phyloP scores from a whole-genome alignment of 164 flowering plant species.

The Sextonia rubra region DNA sequence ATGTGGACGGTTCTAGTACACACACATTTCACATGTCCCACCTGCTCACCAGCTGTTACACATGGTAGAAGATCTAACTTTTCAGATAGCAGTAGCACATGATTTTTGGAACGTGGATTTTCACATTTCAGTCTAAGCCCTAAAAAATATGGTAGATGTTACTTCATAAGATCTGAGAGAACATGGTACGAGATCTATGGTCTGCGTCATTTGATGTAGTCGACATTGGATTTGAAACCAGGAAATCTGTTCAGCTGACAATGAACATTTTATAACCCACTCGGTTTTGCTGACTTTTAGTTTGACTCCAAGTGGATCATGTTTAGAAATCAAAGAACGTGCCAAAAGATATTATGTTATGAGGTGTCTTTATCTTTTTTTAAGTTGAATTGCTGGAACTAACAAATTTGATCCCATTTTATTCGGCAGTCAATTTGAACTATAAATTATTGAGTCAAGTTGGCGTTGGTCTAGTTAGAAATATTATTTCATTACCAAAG shows the following conservation, averaged over 20 bases:
- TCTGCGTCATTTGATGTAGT: not conserved
- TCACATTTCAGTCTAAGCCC: not conserved
- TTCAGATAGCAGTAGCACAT: not conserved
- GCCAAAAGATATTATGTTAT: not conserved
- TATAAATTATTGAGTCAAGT: too few species aligned
- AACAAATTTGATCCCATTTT: too few species aligned
- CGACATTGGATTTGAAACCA: not conserved
- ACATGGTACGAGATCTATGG: not conserved
- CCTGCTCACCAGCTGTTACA: not conserved
- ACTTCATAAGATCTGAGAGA: not conserved
- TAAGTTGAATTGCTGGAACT: too few species aligned
- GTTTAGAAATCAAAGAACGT: not conserved
- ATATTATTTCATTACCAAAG: too few species aligned
- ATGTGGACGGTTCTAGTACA: not conserved
- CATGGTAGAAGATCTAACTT: not conserved
- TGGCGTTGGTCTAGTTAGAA: too few species aligned
- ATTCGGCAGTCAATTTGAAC: too few species aligned
- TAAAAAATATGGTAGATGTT: too few species aligned
- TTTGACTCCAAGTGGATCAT: not conserved
- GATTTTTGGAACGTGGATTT: not conserved
- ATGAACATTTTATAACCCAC: too few species aligned
- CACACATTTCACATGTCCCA: not conserved
- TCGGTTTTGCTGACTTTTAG: not conserved
- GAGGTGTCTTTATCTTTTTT: not conserved
- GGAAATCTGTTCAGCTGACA: too few species aligned